Evolutionary conservation across 805 yeast genomes (phyloP).

Genomic region (Wickerhamiella occidentalis): DNA sequence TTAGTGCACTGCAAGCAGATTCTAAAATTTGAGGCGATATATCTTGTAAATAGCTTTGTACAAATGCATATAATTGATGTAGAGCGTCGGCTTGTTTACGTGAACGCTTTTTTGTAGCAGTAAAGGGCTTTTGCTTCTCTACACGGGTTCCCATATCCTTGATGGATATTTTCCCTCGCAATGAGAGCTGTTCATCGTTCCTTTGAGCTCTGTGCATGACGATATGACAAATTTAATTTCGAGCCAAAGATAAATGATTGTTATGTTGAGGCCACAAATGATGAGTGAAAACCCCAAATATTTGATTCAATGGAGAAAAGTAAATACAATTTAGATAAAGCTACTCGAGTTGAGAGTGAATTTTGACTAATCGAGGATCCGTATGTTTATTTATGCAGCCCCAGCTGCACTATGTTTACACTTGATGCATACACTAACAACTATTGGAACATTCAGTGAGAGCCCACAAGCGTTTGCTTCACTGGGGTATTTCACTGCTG

Average conservation of each 20-base stretch:
- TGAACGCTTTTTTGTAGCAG: neutral
- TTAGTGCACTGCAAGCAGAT: constrained; percentile 41
- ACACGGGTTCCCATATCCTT: constrained; percentile 55
- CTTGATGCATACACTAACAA: constrained; percentile 10
- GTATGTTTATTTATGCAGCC: constrained; percentile 2
- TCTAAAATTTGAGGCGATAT: constrained; percentile 60
- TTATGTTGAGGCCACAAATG: too few species aligned
- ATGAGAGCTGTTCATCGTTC: constrained; percentile 30
- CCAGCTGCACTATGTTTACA: neutral
- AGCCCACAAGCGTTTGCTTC: constrained; percentile 24
- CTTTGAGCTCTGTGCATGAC: neutral
- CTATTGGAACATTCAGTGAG: constrained; percentile 20
- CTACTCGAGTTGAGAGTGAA: neutral
- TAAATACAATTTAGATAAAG: neutral
- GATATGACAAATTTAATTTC: neutral
- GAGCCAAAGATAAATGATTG: too few species aligned
- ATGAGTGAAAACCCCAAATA: too few species aligned
- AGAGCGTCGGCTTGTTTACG: constrained; percentile 7
- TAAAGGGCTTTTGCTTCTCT: constrained; percentile 17
- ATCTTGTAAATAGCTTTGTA: constrained; percentile 49
- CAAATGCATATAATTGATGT: constrained; percentile 48
- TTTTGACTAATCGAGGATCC: neutral
- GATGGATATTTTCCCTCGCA: constrained; percentile 50
- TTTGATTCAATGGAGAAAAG: too few species aligned
- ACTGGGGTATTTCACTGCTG: constrained; percentile 22